Evolutionary conservation across 768 basidiomycete species (phyloP), one percentile per base, ranked within the genome.

Genomic region (Punctularia strigosozonata): DNA sequence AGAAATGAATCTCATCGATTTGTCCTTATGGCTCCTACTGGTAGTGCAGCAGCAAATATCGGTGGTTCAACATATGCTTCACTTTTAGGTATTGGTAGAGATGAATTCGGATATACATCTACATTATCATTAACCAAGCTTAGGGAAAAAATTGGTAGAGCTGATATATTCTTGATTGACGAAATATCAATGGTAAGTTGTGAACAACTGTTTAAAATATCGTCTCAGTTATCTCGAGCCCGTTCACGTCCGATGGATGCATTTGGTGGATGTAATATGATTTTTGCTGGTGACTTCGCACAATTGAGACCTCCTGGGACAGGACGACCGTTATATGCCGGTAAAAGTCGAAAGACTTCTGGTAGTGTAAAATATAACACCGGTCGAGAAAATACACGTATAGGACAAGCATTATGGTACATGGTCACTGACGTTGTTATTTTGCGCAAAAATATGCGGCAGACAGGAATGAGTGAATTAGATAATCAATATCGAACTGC

Each of bases 151-250:
- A 8, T 34, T 10, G 33, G 20, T 13, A 19, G 33, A 13, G 33
- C 20, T 8, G 19, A 34, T 10, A 10, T 10, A 8, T 10, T 42
- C 6, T 47, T 49, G 20, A 30, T 49, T 5, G 42, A 49, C 25
- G 42, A 43, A 24, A 26, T 46, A 3, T 49, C 42, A 5, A 46
- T 43, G 45, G 20, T 44, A 18, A 21, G 37, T n/a, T 47, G 43
- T 23, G 5, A 41, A 7, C 7, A 24, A 6, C 19, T 47, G 15
- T 24, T 8, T 13, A 17, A 31, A 10, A 38, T 47, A 15, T 25
- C 26, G 26, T 15, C 37, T 12, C 25, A 25, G 28, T 30, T 47
- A 12, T 32, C 17, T 24, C n/a, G 4, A 4, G 46, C 43, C 2
- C 41, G 26, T 18, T 30, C 25, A 6, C 17, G 18, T 25, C 5